These are phyloP conservation scores for Lichtheimia hyalospora DNA, from an alignment of 371 early-diverging fungal species.

Conservation along the genomic window DNA sequence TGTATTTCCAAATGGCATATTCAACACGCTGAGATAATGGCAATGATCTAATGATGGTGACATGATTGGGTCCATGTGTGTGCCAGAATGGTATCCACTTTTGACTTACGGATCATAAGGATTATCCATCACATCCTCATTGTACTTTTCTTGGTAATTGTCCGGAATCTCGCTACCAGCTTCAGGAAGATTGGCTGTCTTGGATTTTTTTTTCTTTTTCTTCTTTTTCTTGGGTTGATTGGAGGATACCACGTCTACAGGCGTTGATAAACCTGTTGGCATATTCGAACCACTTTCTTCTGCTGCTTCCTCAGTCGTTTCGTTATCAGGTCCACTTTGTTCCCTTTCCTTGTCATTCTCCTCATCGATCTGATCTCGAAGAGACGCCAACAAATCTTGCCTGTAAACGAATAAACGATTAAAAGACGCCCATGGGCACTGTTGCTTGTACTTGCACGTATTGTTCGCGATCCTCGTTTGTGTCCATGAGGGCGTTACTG, in stretches of 20 bases:
- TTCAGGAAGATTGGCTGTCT: conserved; percentile 48
- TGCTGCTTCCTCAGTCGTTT: background rate
- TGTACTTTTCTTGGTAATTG: conserved; percentile 34
- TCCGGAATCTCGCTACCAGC: conserved; percentile 47
- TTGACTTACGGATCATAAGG: conserved; percentile 41
- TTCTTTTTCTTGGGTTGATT: conserved; percentile 50
- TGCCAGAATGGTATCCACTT: too few relatives aligned
- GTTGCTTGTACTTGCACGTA: conserved; percentile 8
- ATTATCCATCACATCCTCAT: conserved; percentile 46
- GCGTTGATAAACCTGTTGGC: conserved; percentile 28
- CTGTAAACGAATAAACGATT: background rate
- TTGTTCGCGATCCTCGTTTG: conserved; percentile 3
- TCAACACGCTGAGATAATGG: conserved; percentile 55
- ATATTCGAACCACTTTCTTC: conserved; percentile 5
- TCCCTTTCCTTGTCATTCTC: conserved; percentile 10
- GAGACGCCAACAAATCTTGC: conserved; percentile 10
- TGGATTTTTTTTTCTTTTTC: conserved; percentile 58
- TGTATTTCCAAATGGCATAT: conserved; percentile 57
- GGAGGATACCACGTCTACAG: conserved; percentile 20
- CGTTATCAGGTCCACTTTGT: background rate
- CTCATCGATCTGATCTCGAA: conserved; percentile 5
- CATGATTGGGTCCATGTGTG: too few relatives aligned
- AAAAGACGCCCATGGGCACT: background rate
- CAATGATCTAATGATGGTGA: too few relatives aligned
- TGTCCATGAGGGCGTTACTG: conserved; percentile 3